Percentiles rank a stretch among this genome's conserved stretches.
Conservation (phyloP, 768 basidiomycete species). For the Pleurotus sapidus region DNA sequence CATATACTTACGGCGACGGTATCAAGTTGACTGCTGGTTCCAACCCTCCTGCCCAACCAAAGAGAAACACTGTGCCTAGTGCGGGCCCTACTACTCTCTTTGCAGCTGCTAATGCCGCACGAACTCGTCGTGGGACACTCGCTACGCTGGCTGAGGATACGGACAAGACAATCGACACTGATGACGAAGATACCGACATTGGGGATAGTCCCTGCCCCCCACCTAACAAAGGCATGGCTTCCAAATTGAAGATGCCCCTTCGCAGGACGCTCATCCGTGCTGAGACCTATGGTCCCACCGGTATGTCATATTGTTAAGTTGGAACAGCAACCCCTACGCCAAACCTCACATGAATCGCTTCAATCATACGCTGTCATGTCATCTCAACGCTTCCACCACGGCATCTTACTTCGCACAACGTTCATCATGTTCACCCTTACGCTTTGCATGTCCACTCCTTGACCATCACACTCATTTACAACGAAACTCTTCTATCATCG, state of each 20-base stretch:
- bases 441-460: constrained; percentile 3
- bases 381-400: neutral
- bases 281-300: constrained; percentile 67
- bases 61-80: constrained; percentile 65
- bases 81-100: constrained; percentile 51
- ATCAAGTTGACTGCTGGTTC: constrained; percentile 32
- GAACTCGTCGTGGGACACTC: constrained; percentile 52
- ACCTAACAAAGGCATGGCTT: constrained; percentile 52
- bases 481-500: neutral
- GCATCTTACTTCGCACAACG: constrained; percentile 2
- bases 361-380: neutral
- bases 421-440: neutral
- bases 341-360: neutral
- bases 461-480: neutral
- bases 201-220: constrained; percentile 90
- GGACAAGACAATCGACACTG: constrained; percentile 44
- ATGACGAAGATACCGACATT: constrained; percentile 73
- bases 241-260: constrained; percentile 57
- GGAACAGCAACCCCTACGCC: neutral
- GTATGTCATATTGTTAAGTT: constrained; percentile 43
- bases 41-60: constrained; percentile 44
- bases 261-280: constrained; percentile 52
- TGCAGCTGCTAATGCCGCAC: constrained; percentile 67
- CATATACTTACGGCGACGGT: constrained; percentile 88
- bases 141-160: constrained; percentile 66